A percentile compares a stretch with the other conserved stretches of the same genome.
Conservation (phyloP, 345 rosid genomes). For the Durio zibethinus region DNA sequence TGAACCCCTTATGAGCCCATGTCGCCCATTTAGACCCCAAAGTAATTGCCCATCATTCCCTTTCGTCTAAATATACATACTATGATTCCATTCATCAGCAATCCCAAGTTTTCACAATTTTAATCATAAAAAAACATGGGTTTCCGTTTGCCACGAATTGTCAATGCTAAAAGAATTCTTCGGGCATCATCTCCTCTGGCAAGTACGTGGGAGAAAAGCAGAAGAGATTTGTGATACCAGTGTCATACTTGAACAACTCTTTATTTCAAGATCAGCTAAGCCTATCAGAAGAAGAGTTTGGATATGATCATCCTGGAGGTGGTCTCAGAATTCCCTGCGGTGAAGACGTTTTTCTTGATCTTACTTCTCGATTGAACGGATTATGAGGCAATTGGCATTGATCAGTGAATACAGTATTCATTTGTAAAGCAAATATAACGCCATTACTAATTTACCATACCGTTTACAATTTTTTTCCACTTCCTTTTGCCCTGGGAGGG, state of each 20-base stretch:
- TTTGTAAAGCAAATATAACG: background rate
- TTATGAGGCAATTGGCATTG: background rate
- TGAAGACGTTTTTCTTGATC: conserved; percentile 27
- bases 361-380: background rate
- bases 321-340: conserved; percentile 40
- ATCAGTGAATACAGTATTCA: background rate
- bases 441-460: no score
- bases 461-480: background rate
- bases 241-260: conserved; percentile 30
- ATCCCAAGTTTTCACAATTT: background rate
- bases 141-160: background rate
- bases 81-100: background rate
- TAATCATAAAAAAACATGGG: conserved; percentile 4
- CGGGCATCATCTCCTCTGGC: conserved; percentile 18
- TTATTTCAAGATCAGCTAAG: conserved; percentile 31
- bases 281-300: conserved; percentile 38
- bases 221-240: conserved; percentile 37
- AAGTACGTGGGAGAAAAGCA: conserved; percentile 27
- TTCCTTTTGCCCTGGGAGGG: background rate
- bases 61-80: background rate
- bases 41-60: background rate
- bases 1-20: background rate
- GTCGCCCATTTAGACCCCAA: background rate
- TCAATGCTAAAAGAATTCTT: background rate
- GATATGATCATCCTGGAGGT: conserved; percentile 37